Evolutionary conservation across 306 rosid genomes (phyloP).

Genomic region (Malus domestica): DNA sequence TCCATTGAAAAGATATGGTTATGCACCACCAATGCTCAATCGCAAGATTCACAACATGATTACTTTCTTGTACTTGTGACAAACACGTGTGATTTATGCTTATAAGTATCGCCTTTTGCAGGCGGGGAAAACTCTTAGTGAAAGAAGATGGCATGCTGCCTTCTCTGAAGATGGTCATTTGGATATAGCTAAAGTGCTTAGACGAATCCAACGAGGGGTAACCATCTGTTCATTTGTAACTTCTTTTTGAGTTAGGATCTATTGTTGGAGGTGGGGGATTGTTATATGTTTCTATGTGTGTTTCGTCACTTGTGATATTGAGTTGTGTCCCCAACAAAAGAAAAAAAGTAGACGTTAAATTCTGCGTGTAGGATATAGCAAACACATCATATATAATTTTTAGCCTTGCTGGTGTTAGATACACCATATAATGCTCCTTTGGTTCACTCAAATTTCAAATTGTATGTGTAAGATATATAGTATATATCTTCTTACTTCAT

Average conservation of each 20-base stretch:
- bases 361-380: neutral
- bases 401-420: neutral
- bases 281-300: neutral
- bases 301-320: neutral
- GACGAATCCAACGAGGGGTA: slow-evolving; percentile 95
- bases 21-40: neutral
- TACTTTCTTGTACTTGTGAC: neutral
- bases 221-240: neutral
- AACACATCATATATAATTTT: neutral
- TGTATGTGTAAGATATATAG: neutral
- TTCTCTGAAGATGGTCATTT: slow-evolving; percentile 75
- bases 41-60: slow-evolving; percentile 3
- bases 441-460: neutral
- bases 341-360: neutral
- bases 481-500: neutral
- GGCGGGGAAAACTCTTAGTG: slow-evolving; percentile 92
- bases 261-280: neutral
- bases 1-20: neutral
- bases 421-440: neutral
- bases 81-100: neutral
- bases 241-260: neutral
- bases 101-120: slow-evolving; percentile 28
- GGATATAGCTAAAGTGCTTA: slow-evolving; percentile 75
- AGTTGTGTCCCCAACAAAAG: neutral
- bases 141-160: slow-evolving; percentile 83